These are phyloP conservation scores for Candida dendrica DNA, from an alignment of 805 yeast species.

Conservation along the genomic window DNA sequence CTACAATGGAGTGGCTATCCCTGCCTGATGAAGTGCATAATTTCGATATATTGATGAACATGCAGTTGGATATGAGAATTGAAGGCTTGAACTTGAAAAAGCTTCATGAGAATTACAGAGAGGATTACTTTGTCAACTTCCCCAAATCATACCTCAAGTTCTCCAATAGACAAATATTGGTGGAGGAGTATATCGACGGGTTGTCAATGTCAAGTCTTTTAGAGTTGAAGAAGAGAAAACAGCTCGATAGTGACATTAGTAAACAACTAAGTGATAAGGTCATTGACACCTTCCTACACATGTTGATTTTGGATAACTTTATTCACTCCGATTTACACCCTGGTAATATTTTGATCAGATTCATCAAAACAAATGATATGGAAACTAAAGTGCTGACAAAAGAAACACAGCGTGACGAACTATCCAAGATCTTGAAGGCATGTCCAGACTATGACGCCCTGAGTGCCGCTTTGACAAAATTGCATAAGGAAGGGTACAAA, in stretches of 20 bases:
- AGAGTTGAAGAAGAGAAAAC: slow-evolving; percentile 24
- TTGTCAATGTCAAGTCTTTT: slow-evolving; percentile 72
- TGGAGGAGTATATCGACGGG: slow-evolving; percentile 83
- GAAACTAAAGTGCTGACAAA: slow-evolving; percentile 21
- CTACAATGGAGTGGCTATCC: slow-evolving; percentile 97
- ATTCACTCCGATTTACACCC: slow-evolving; percentile 97
- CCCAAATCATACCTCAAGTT: slow-evolving; percentile 67
- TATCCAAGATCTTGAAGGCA: slow-evolving; percentile 14
- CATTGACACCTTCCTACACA: slow-evolving; percentile 83
- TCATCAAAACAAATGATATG: slow-evolving; percentile 40
- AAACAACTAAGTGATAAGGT: slow-evolving; percentile 73
- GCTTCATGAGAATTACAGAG: slow-evolving; percentile 63
- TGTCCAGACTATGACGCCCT: slow-evolving; percentile 30
- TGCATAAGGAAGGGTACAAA: slow-evolving; percentile 53
- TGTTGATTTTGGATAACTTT: slow-evolving; percentile 89
- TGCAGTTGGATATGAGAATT: slow-evolving; percentile 83
- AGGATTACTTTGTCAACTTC: slow-evolving; percentile 57
- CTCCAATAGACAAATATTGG: slow-evolving; percentile 64
- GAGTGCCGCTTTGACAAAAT: slow-evolving; percentile 35
- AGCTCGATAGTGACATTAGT: slow-evolving; percentile 46
- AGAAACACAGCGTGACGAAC: slow-evolving; percentile 14
- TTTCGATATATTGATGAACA: slow-evolving; percentile 75
- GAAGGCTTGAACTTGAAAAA: slow-evolving; percentile 76
- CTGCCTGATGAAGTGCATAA: slow-evolving; percentile 91
- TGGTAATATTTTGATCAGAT: slow-evolving; percentile 81